Conservation (phyloP, 371 early-diverging fungal genomes). For the Lichtheimia ramosa region DNA sequence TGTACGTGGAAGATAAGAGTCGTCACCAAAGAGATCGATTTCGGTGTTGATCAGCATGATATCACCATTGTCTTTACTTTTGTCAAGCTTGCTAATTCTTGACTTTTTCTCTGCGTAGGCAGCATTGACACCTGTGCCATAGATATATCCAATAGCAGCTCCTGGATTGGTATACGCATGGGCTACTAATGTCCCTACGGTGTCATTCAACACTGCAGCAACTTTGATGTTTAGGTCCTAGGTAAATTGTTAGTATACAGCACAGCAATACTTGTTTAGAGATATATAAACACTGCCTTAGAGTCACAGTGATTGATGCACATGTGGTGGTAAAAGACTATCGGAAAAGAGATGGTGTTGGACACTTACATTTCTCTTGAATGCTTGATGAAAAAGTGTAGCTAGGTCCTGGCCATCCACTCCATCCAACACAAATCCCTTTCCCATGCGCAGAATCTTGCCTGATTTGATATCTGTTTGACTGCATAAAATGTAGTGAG, state of each 20-base stretch:
- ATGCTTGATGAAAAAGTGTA: conserved; percentile 70
- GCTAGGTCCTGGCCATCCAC: conserved; percentile 82
- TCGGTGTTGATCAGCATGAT: conserved; percentile 82
- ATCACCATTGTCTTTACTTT: not conserved
- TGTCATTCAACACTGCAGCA: conserved; percentile 91
- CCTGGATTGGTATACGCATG: conserved; percentile 76
- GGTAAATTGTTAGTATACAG: not conserved
- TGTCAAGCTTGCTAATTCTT: conserved; percentile 21
- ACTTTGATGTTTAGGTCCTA: conserved; percentile 72
- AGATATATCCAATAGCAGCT: conserved; percentile 79
- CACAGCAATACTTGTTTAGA: no score
- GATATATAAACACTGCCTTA: no score
- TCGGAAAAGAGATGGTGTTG: not conserved
- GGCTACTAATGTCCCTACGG: conserved; percentile 84
- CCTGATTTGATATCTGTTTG: conserved; percentile 77
- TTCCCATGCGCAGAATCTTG: conserved; percentile 84
- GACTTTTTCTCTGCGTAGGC: conserved; percentile 35
- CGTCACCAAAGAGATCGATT: conserved; percentile 79
- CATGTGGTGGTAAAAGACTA: not conserved
- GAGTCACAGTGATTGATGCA: not conserved
- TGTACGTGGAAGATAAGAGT: conserved; percentile 72
- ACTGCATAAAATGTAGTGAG: conserved; percentile 13
- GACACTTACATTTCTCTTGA: conserved; percentile 58
- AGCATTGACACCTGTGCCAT: conserved; percentile 93
- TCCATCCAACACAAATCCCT: conserved; percentile 79